Evolutionary conservation across 2,329 filamentous ascomycete genomes (phyloP), one percentile per base, ranked within the genome.

Genomic region (Grosmannia clavigera): DNA sequence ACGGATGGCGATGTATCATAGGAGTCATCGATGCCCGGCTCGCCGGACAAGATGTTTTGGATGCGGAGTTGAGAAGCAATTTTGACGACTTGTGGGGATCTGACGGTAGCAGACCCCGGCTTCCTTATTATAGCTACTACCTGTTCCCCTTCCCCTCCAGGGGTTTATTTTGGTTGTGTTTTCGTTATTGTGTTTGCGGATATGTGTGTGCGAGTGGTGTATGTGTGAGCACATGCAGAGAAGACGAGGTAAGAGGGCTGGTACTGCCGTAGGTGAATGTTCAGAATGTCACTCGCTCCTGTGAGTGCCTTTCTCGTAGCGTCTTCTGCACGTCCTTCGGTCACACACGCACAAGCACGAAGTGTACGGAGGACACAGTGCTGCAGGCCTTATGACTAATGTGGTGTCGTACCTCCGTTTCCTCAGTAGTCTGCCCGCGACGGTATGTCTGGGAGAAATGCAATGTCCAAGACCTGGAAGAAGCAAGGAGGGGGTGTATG

Each of bases 51-150:
- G 68, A 80, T 79, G 55, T 77, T 78, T 67, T 78, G 72, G 62
- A 79, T 79, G 66, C 76, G 74, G 64, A 78, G 70, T 72, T 76
- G 75, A 63, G 75, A 77, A 66, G 76, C 73, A 75, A 79, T 79
- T 65, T 72, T 78, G 75, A 67, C 75, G 75, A 71, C 65, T 72
- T 67, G 71, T 5, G 60, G 55, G 61, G 72, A 73, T 72, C 75
- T 68, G 59, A 52, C 61, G 60, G 68, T 61, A 58, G 67, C 59
- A 72, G 69, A 74, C 71, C 71, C 71, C 19, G 33, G 48, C 55
- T 27, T 58, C 52, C 43, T 61, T 62, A 52, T 61, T 61, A 62
- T 62, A 61, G 59, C 48, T 48, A 29, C 22, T 57, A 40, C 48
- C 50, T 54, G 31, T 11, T 22, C 43, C 50, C 33, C 33, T 22